A percentile compares a stretch with the other conserved stretches of the same genome.
Evolutionary conservation across 129 eudicot species (phyloP).

Genomic region (Saussurea involucrata): DNA sequence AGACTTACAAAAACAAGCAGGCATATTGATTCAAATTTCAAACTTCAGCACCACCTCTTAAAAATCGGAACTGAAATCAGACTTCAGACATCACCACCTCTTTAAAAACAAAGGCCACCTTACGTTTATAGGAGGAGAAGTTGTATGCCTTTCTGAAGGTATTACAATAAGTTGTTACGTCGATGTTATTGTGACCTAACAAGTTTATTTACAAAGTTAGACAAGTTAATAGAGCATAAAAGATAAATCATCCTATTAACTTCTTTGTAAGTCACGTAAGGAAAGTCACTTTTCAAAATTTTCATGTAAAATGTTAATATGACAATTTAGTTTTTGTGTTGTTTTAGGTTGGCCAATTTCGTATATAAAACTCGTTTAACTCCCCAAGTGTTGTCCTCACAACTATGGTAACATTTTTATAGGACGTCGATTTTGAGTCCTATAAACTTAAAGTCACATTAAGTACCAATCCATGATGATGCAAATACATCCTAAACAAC

Average conservation of each 20-base stretch:
- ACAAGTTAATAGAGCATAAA: too few relatives aligned
- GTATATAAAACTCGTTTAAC: too few relatives aligned
- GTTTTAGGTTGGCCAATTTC: background rate
- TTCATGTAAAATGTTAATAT: background rate
- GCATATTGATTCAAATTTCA: too few relatives aligned
- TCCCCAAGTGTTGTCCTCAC: background rate
- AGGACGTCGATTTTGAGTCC: background rate
- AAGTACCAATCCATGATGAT: background rate
- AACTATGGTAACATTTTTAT: background rate
- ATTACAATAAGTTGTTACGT: too few relatives aligned
- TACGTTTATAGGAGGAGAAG: background rate
- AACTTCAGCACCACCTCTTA: too few relatives aligned
- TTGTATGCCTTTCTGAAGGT: background rate
- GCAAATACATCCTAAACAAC: background rate
- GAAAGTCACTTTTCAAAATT: background rate
- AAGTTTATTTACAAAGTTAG: background rate
- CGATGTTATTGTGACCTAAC: background rate
- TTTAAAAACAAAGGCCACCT: too few relatives aligned
- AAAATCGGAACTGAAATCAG: too few relatives aligned
- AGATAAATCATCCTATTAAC: background rate
- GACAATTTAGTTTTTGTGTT: background rate
- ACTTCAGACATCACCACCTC: too few relatives aligned
- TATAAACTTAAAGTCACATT: background rate
- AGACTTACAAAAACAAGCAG: too few relatives aligned
- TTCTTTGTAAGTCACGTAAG: background rate